Conservation (phyloP, 1,284 basidiomycete species). For the Trichosporon coremiiforme region DNA sequence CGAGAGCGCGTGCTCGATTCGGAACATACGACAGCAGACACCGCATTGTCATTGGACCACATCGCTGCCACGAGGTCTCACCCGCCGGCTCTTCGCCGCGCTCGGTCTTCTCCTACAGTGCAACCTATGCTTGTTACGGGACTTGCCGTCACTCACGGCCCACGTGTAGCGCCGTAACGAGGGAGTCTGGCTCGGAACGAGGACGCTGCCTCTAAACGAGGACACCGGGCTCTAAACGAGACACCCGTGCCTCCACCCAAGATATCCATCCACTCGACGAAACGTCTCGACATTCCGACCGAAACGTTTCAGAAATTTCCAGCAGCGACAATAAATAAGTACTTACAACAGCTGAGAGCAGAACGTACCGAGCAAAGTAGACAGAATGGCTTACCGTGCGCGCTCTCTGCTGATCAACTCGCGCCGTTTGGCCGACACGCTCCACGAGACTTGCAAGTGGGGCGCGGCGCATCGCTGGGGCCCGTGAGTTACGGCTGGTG, state of each 20-base stretch:
- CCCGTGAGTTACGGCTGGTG: conserved; percentile 12
- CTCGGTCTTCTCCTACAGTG: too few species aligned
- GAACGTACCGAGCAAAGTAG: background rate
- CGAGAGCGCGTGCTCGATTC: background rate
- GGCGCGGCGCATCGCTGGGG: conserved; percentile 34
- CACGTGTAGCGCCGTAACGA: too few species aligned
- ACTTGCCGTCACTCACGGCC: too few species aligned
- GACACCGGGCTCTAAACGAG: too few species aligned
- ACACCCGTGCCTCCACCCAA: background rate
- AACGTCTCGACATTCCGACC: background rate
- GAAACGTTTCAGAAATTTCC: background rate
- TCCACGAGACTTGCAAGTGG: conserved; percentile 46
- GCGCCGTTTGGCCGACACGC: conserved; percentile 41
- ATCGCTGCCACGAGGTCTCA: background rate
- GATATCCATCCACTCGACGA: background rate
- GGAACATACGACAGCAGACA: background rate
- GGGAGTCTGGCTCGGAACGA: too few species aligned
- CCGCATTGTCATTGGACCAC: background rate
- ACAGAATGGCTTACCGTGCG: conserved; percentile 13
- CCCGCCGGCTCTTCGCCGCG: background rate
- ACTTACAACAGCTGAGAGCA: background rate
- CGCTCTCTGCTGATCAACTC: conserved; percentile 34
- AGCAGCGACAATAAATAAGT: background rate
- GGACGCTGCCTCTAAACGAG: too few species aligned
- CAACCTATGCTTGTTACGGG: too few species aligned